These are phyloP conservation scores for Fremontodendron californicum DNA, from an alignment of 345 rosid genomes.

Conservation along the genomic window DNA sequence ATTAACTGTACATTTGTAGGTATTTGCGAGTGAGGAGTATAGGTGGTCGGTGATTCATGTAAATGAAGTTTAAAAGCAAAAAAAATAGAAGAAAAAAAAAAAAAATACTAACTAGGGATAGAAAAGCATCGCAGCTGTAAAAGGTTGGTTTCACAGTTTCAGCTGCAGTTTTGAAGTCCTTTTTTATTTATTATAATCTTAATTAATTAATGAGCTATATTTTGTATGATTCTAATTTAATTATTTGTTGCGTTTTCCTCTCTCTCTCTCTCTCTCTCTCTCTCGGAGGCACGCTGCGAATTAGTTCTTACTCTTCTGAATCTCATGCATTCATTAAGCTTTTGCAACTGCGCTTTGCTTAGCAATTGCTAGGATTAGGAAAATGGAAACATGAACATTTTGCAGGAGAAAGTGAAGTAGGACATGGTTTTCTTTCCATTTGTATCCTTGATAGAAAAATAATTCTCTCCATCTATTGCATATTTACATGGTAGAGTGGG, in stretches of 20 bases:
- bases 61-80: slow-evolving; percentile 8
- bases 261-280: neutral
- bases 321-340: too few relatives aligned
- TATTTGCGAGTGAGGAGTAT: slow-evolving; percentile 40
- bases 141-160: slow-evolving; percentile 7
- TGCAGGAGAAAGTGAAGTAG: too few relatives aligned
- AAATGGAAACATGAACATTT: too few relatives aligned
- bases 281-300: too few relatives aligned
- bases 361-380: too few relatives aligned
- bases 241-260: neutral
- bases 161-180: slow-evolving; percentile 42
- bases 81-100: slow-evolving; percentile 15
- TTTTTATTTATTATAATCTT: neutral
- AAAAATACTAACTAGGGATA: slow-evolving; percentile 13
- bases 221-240: neutral
- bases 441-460: too few relatives aligned
- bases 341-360: too few relatives aligned
- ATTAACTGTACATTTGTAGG: slow-evolving; percentile 57
- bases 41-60: slow-evolving; percentile 35
- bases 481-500: too few relatives aligned
- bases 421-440: too few relatives aligned
- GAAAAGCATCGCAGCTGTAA: slow-evolving; percentile 22
- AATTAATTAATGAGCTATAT: neutral
- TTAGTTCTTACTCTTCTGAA: too few relatives aligned
- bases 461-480: too few relatives aligned